Conservation (phyloP, 164 flowering plant species). For the Piper betle region DNA sequence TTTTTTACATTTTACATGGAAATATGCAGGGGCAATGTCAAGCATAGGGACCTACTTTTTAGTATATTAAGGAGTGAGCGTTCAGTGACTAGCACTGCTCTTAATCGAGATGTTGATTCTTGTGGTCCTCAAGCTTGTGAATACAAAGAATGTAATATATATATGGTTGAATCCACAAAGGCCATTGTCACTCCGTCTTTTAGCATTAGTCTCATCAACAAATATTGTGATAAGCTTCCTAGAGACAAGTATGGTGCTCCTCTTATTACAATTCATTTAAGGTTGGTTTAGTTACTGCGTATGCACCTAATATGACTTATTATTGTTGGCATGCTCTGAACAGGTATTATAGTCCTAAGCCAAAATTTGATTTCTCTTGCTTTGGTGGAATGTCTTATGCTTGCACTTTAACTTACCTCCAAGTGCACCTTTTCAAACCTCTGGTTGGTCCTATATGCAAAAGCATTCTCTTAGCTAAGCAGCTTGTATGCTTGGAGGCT, state of each 20-base stretch:
- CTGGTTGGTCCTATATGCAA: constrained; percentile 41
- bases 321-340: not conserved
- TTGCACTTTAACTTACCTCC: constrained; percentile 57
- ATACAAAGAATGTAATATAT: constrained; percentile 21
- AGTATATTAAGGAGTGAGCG: constrained; percentile 56
- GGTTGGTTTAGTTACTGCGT: not conserved
- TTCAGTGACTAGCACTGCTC: constrained; percentile 41
- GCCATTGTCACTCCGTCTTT: constrained; percentile 63
- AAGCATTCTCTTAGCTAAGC: constrained; percentile 40
- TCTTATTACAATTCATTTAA: not conserved
- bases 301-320: not conserved
- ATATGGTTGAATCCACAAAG: constrained; percentile 56
- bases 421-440: constrained; percentile 50
- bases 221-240: constrained; percentile 70
- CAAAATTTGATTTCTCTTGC: constrained; percentile 28
- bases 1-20: not conserved
- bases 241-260: constrained; percentile 41
- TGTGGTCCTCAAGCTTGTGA: constrained; percentile 17
- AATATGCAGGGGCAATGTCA: constrained; percentile 53
- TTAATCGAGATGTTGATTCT: constrained; percentile 36
- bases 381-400: constrained; percentile 21
- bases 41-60: constrained; percentile 46
- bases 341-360: constrained; percentile 56
- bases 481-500: constrained; percentile 80
- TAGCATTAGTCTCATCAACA: constrained; percentile 47